Conservation (phyloP, 176 grass and related monocot species). For the Oryza rufipogon region DNA sequence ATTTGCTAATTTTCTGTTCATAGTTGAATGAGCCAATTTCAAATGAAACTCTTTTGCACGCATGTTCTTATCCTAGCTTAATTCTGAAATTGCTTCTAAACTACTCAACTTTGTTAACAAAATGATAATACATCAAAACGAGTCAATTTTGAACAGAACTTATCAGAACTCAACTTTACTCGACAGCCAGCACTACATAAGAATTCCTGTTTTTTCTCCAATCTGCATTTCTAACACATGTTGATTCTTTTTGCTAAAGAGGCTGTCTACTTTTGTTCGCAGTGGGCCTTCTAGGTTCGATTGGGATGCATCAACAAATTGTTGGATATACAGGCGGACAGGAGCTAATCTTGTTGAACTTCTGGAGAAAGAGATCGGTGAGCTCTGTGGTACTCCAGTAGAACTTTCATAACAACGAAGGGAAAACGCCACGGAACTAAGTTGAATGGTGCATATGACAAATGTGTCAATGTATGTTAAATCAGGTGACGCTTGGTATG, state of each 20-base stretch:
- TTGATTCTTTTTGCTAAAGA: slow-evolving; percentile 12
- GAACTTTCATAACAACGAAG: slow-evolving; percentile 52
- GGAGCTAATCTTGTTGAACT: slow-evolving; percentile 64
- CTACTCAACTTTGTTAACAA: not conserved
- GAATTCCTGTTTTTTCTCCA: not conserved
- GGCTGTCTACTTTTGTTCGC: slow-evolving; percentile 21
- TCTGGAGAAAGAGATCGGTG: slow-evolving; percentile 64
- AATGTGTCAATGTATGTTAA: not conserved
- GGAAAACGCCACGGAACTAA: slow-evolving; percentile 3
- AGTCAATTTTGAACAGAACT: not conserved
- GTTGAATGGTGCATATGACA: not conserved
- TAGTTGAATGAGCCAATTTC: not conserved
- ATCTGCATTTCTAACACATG: not conserved
- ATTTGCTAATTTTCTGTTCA: not conserved
- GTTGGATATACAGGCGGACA: slow-evolving; percentile 83
- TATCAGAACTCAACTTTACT: not conserved
- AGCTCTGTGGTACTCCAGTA: slow-evolving; percentile 59
- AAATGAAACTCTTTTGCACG: not conserved
- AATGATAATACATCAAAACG: not conserved
- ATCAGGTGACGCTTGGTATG: not conserved
- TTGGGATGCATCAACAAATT: slow-evolving; percentile 57
- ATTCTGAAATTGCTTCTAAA: not conserved
- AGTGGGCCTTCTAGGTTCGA: slow-evolving; percentile 87
- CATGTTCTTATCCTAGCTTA: not conserved
- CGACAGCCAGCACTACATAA: not conserved